phyloP scores from a whole-genome alignment of 1,284 basidiomycete genomes.

The Ustilago loliicola region DNA sequence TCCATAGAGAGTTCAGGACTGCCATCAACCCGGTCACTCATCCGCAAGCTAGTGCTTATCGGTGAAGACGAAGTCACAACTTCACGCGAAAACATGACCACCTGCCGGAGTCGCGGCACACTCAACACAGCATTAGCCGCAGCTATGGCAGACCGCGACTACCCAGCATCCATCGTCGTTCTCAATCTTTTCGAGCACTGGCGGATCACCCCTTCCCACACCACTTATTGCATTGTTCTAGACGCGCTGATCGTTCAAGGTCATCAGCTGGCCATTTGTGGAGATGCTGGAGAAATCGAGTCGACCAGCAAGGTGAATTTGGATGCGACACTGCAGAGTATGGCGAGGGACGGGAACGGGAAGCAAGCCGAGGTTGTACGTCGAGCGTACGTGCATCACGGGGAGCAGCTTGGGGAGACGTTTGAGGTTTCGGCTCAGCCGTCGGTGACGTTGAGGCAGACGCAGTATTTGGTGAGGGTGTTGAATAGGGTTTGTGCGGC shows the following conservation, averaged over 20 bases:
- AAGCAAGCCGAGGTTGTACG: constrained; percentile 13
- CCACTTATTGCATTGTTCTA: constrained; percentile 31
- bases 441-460: constrained; percentile 23
- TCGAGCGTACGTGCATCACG: background rate
- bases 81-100: constrained; percentile 6
- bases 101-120: constrained; percentile 24
- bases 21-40: constrained; percentile 27
- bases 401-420: background rate
- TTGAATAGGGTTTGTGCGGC: constrained; percentile 38
- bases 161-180: constrained; percentile 30
- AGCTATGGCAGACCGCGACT: constrained; percentile 35
- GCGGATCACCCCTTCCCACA: constrained; percentile 26
- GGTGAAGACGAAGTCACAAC: constrained; percentile 20
- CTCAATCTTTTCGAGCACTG: constrained; percentile 47
- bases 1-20: background rate
- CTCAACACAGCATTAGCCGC: constrained; percentile 44
- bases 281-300: background rate
- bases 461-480: constrained; percentile 40
- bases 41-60: constrained; percentile 23
- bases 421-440: constrained; percentile 11
- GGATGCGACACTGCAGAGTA: constrained; percentile 21
- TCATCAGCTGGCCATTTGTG: constrained; percentile 15
- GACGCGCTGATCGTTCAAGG: constrained; percentile 25
- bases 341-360: constrained; percentile 19
- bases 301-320: constrained; percentile 25